Evolutionary conservation across 2,329 filamentous ascomycete genomes (phyloP).

Genomic region (Drechslerella coelobrocha): DNA sequence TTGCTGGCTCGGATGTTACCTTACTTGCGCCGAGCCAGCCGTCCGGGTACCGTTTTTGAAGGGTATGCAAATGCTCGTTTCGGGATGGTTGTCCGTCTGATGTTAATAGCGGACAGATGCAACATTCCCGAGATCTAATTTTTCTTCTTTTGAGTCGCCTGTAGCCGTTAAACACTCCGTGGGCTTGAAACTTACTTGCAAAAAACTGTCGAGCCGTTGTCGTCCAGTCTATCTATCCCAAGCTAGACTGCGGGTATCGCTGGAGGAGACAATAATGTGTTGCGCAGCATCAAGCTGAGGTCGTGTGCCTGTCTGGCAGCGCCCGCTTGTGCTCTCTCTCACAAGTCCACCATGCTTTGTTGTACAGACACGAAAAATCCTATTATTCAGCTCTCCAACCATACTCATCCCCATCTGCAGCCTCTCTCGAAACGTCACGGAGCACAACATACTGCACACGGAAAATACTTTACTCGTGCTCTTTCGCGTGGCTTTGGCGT

Average conservation of each 20-base stretch:
- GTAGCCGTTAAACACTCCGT: not conserved
- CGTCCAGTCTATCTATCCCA: too few relatives aligned
- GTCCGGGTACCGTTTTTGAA: not conserved
- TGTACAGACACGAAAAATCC: too few relatives aligned
- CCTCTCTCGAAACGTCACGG: conserved; percentile 8
- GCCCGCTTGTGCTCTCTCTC: too few relatives aligned
- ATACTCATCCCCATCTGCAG: too few relatives aligned
- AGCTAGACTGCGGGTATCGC: too few relatives aligned
- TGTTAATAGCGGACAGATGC: conserved; percentile 38
- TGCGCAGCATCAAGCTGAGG: too few relatives aligned
- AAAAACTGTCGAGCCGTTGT: too few relatives aligned
- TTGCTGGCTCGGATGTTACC: conserved; percentile 34
- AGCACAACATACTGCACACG: not conserved
- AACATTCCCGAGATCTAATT: conserved; percentile 19
- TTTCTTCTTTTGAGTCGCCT: not conserved
- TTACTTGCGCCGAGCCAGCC: conserved; percentile 29
- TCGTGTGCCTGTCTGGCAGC: too few relatives aligned
- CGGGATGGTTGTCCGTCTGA: conserved; percentile 31
- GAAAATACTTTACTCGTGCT: not conserved
- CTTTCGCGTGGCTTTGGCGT: not conserved
- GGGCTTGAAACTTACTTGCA: not conserved
- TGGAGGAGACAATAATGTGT: too few relatives aligned
- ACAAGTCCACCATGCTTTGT: too few relatives aligned
- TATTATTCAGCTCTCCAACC: too few relatives aligned
- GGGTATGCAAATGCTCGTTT: conserved; percentile 26